These are phyloP conservation scores for Aspergillus ostianus DNA, from an alignment of 495 filamentous ascomycete genomes.

Conservation along the genomic window DNA sequence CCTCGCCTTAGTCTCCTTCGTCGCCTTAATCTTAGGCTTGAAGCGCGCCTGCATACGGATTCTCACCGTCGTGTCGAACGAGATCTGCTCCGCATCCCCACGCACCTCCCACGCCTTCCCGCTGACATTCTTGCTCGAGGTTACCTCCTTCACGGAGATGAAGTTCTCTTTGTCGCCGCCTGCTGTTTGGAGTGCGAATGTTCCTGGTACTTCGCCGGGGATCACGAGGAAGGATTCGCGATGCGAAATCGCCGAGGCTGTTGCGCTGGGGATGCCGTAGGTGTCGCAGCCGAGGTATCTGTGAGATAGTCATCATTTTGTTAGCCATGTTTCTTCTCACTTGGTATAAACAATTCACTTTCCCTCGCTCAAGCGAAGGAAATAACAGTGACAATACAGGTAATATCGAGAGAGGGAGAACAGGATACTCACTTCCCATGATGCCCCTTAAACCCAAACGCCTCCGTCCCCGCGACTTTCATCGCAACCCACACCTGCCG, in stretches of 20 bases:
- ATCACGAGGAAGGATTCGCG: slow-evolving; percentile 81
- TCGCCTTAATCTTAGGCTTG: slow-evolving; percentile 75
- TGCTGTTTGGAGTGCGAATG: slow-evolving; percentile 65
- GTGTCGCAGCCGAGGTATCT: slow-evolving; percentile 81
- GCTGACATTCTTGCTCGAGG: slow-evolving; percentile 41
- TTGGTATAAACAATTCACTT: too few relatives aligned
- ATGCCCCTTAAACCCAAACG: slow-evolving; percentile 79
- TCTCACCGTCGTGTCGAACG: slow-evolving; percentile 72
- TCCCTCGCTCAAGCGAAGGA: slow-evolving; percentile 4
- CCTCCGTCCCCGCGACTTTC: slow-evolving; percentile 75
- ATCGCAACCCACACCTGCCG: slow-evolving; percentile 94
- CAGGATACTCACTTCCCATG: slow-evolving; percentile 67
- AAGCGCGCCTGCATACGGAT: slow-evolving; percentile 94
- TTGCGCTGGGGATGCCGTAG: slow-evolving; percentile 73
- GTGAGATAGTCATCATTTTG: slow-evolving; percentile 15
- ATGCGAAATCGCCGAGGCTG: slow-evolving; percentile 72
- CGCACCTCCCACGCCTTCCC: slow-evolving; percentile 53
- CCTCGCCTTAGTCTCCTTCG: slow-evolving; percentile 73
- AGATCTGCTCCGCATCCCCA: slow-evolving; percentile 71
- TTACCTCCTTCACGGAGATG: slow-evolving; percentile 46
- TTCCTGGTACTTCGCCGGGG: slow-evolving; percentile 60
- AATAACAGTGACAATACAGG: not conserved
- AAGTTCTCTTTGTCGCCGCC: slow-evolving; percentile 46
- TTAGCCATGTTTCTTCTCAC: too few relatives aligned
- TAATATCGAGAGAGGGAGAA: not conserved